phyloP scores from a whole-genome alignment of 2,329 filamentous ascomycete genomes.

The Sporothrix humicola region DNA sequence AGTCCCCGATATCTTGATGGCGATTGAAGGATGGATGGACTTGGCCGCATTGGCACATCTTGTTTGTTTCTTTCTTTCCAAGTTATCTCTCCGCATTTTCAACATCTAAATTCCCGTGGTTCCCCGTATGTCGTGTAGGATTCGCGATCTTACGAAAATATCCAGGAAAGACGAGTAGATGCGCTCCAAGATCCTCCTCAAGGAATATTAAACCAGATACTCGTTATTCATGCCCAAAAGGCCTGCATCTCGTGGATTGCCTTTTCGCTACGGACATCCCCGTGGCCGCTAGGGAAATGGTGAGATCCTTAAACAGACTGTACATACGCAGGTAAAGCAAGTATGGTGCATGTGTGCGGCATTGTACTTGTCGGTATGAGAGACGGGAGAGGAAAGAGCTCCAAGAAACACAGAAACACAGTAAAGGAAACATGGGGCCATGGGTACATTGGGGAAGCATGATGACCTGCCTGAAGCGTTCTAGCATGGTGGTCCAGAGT shows the following conservation, averaged over 20 bases:
- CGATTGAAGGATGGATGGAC: no score
- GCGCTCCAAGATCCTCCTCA: no score
- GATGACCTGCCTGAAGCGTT: constrained; percentile 22
- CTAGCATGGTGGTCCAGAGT: background rate
- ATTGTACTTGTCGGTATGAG: no score
- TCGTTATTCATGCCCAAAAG: background rate
- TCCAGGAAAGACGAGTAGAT: no score
- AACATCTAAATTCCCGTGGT: background rate
- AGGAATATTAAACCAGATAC: no score
- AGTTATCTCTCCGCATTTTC: background rate
- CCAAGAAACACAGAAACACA: background rate
- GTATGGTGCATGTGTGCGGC: background rate
- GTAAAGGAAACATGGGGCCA: background rate
- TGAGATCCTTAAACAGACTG: background rate
- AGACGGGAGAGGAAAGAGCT: background rate
- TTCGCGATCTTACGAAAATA: background rate
- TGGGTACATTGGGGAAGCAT: background rate
- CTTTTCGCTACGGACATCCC: constrained; percentile 10
- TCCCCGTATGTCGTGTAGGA: background rate
- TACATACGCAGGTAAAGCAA: background rate
- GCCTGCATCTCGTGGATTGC: background rate
- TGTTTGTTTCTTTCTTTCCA: background rate
- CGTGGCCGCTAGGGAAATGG: background rate
- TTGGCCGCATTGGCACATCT: background rate
- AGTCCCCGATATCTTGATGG: no score